These are phyloP conservation scores for Tolypocladium ophioglossoides DNA, from an alignment of 2,329 filamentous ascomycete genomes.

Conservation along the genomic window DNA sequence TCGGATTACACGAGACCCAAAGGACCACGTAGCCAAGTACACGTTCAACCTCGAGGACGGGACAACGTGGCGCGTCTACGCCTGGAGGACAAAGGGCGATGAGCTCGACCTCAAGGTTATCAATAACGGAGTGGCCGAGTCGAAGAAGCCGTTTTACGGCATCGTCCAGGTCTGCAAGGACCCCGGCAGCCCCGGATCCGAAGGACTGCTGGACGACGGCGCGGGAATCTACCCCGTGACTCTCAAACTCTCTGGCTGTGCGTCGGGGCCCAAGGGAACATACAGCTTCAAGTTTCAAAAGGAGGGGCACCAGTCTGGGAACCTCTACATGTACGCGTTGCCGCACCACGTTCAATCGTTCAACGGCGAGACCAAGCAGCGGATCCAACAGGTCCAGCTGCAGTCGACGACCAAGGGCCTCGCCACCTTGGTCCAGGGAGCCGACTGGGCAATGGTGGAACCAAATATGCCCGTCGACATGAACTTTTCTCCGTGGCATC, in stretches of 20 bases:
- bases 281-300: conserved; percentile 71
- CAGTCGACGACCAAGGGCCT: conserved; percentile 79
- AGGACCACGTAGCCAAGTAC: conserved; percentile 64
- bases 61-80: conserved; percentile 72
- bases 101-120: conserved; percentile 57
- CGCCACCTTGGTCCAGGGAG: conserved; percentile 60
- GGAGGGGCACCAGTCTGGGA: conserved; percentile 47
- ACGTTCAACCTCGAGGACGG: conserved; percentile 61
- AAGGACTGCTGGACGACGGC: conserved; percentile 63
- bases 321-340: conserved; percentile 74
- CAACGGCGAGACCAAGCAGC: conserved; percentile 41
- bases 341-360: conserved; percentile 80
- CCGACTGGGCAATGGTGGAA: conserved; percentile 72
- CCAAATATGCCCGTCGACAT: conserved; percentile 60
- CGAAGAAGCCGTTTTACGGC: conserved; percentile 60
- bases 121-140: conserved; percentile 54
- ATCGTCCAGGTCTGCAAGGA: conserved; percentile 77
- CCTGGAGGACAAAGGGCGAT: conserved; percentile 46
- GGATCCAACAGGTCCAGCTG: conserved; percentile 47
- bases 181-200: conserved; percentile 41
- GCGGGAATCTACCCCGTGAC: conserved; percentile 64
- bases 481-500: conserved; percentile 69
- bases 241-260: conserved; percentile 53
- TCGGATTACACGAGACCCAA: conserved; percentile 42
- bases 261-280: conserved; percentile 46